Evolutionary conservation across 2,329 filamentous ascomycete species (phyloP).

Genomic region (Neurospora sp.): DNA sequence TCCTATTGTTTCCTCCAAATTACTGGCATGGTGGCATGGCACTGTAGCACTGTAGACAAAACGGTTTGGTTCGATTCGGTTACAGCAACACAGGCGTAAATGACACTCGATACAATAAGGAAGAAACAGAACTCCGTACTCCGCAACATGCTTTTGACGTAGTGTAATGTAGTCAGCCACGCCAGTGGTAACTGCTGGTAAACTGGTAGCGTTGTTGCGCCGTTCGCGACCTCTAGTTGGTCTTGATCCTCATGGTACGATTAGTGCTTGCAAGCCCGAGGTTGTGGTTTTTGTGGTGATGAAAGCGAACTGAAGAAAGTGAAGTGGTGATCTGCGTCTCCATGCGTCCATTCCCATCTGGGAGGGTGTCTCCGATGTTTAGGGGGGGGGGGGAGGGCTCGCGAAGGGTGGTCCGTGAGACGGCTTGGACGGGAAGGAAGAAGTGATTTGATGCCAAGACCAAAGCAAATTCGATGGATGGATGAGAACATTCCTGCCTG

Average conservation of each 20-base stretch:
- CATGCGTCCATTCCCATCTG: neutral
- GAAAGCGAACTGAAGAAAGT: neutral
- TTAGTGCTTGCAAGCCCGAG: neutral
- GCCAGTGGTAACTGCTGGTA: neutral
- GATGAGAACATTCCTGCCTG: too few relatives aligned
- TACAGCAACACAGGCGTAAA: neutral
- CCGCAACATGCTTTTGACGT: neutral
- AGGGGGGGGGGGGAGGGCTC: neutral
- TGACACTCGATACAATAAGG: too few relatives aligned
- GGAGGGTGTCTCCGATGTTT: neutral
- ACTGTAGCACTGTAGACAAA: neutral
- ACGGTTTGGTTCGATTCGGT: neutral
- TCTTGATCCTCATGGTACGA: neutral
- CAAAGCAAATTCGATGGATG: neutral
- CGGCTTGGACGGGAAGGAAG: neutral
- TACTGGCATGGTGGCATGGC: neutral
- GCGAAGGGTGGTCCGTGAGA: neutral
- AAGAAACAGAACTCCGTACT: too few relatives aligned
- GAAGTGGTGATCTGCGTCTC: neutral
- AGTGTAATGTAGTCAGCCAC: neutral
- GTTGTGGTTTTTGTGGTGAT: neutral
- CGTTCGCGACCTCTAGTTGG: neutral
- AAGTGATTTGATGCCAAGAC: neutral
- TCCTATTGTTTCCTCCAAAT: neutral
- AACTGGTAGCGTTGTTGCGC: neutral